Conservation (phyloP, 2,329 filamentous ascomycete genomes). For the Xylariales sp. region DNA sequence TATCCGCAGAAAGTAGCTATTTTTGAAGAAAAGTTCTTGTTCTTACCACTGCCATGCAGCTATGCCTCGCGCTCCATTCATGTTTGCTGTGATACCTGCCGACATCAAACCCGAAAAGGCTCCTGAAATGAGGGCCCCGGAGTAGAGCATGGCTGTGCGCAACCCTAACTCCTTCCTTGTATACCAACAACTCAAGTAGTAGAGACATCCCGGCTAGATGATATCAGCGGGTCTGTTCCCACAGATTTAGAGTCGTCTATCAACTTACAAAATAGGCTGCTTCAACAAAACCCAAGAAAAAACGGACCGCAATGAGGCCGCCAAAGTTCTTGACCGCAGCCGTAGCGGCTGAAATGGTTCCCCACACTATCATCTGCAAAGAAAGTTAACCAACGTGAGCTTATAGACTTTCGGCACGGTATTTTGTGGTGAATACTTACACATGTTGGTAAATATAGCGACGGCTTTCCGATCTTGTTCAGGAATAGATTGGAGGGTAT, state of each 20-base stretch:
- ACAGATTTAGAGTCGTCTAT: not conserved
- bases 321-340: conserved; percentile 28
- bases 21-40: conserved; percentile 15
- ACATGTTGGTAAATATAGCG: conserved; percentile 38
- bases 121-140: conserved; percentile 64
- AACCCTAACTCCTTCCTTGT: conserved; percentile 63
- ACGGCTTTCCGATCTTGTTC: conserved; percentile 45
- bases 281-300: conserved; percentile 39
- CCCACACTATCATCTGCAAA: conserved; percentile 43
- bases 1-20: not conserved
- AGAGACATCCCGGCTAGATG: conserved; percentile 51
- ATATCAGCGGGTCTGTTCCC: conserved; percentile 9
- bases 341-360: conserved; percentile 38
- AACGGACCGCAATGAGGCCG: conserved; percentile 34
- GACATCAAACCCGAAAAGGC: conserved; percentile 66
- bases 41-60: conserved; percentile 62
- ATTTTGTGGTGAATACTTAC: too few relatives aligned
- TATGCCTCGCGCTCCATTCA: conserved; percentile 53
- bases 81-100: conserved; percentile 61
- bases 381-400: too few relatives aligned
- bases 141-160: conserved; percentile 63
- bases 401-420: too few relatives aligned
- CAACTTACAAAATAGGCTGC: conserved; percentile 37
- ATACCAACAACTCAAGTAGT: conserved; percentile 64
- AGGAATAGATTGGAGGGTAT: conserved; percentile 46